phyloP scores from a whole-genome alignment of 148 eudicot genomes.

The Mesembryanthemum crystallinum region DNA sequence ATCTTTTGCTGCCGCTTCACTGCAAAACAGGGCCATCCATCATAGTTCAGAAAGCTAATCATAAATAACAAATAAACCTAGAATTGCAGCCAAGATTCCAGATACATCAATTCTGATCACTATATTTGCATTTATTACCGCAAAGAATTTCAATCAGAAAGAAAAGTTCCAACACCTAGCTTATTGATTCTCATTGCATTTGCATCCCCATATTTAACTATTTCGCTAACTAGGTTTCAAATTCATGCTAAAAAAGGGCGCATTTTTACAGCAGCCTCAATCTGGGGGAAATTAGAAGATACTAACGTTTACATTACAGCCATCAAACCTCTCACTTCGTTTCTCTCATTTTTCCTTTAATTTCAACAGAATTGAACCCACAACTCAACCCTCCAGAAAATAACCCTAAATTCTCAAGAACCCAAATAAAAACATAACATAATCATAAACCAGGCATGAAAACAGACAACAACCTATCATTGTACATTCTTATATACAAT shows the following conservation, averaged over 20 bases:
- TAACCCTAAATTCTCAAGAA: not conserved
- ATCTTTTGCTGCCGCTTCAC: conserved; percentile 50
- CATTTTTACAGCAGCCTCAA: not conserved
- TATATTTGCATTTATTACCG: not conserved
- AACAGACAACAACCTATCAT: not conserved
- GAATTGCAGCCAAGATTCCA: not conserved
- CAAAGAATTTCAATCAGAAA: not conserved
- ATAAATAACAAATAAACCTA: not conserved
- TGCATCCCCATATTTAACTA: not conserved
- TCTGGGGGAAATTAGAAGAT: not conserved
- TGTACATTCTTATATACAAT: not conserved
- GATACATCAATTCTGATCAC: not conserved
- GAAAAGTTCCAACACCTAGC: not conserved
- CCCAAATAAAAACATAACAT: not conserved
- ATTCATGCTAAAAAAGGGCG: not conserved
- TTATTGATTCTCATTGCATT: no score
- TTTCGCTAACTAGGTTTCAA: not conserved
- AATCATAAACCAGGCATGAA: not conserved
- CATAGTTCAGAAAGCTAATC: not conserved
- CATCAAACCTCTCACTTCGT: not conserved
- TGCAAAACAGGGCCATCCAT: conserved; percentile 1
- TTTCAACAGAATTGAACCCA: not conserved
- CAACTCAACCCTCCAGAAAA: not conserved
- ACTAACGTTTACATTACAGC: not conserved
- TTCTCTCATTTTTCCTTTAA: not conserved